These are phyloP conservation scores for Hysterium pulicare DNA, from an alignment of 2,329 filamentous ascomycete species.

Conservation along the genomic window DNA sequence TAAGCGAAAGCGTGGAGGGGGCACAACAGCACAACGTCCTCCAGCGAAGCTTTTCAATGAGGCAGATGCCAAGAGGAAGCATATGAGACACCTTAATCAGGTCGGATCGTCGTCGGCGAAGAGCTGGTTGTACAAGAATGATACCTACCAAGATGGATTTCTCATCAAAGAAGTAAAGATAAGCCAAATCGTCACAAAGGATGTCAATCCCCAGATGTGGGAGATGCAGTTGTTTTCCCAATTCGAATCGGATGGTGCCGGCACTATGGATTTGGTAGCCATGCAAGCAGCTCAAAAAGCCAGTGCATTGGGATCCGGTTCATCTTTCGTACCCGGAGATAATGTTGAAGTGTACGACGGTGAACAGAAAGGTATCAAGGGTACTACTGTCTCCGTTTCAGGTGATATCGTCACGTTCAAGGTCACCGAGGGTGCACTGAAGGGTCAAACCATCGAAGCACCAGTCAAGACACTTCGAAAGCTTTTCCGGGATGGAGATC, in stretches of 20 bases:
- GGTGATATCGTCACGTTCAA: conserved; percentile 88
- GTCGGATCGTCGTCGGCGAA: conserved; percentile 57
- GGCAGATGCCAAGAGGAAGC: conserved; percentile 83
- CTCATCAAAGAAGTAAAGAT: conserved; percentile 92
- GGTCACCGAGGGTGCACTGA: conserved; percentile 78
- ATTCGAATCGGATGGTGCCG: conserved; percentile 84
- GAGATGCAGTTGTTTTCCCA: conserved; percentile 94
- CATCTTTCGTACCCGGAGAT: conserved; percentile 87
- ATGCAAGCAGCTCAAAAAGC: conserved; percentile 87
- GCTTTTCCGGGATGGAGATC: conserved; percentile 87
- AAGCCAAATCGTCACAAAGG: conserved; percentile 76
- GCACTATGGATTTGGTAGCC: conserved; percentile 88
- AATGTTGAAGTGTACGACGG: conserved; percentile 95
- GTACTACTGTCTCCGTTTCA: conserved; percentile 79
- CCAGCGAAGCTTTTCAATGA: conserved; percentile 92
- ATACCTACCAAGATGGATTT: conserved; percentile 91
- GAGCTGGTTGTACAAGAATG: conserved; percentile 79
- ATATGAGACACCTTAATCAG: conserved; percentile 60
- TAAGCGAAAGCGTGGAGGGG: conserved; percentile 73
- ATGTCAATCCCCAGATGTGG: conserved; percentile 89
- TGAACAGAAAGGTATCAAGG: conserved; percentile 87
- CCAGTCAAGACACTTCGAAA: conserved; percentile 91
- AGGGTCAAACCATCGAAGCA: conserved; percentile 83
- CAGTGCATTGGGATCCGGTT: conserved; percentile 65
- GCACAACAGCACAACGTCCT: conserved; percentile 59